Evolutionary conservation across 2,329 filamentous ascomycete species (phyloP).

Genomic region (Tympanopsis confertula): DNA sequence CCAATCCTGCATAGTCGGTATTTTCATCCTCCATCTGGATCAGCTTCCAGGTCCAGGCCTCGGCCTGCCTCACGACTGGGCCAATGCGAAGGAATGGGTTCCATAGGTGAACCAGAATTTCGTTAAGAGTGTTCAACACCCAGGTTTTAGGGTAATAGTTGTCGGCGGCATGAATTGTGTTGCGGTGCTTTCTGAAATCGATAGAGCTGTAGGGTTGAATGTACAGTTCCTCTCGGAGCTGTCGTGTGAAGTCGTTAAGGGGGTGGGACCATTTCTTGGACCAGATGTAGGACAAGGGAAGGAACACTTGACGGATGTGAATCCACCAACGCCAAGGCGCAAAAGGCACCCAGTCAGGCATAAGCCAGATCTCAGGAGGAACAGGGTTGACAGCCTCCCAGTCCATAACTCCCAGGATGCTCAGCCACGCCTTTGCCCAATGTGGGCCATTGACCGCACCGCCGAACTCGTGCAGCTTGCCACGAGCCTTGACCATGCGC

Average conservation of each 20-base stretch:
- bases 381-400: conserved; percentile 61
- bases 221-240: conserved; percentile 50
- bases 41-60: conserved; percentile 50
- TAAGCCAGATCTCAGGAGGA: conserved; percentile 55
- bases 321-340: conserved; percentile 61
- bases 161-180: conserved; percentile 48
- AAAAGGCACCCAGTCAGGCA: conserved; percentile 52
- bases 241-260: conserved; percentile 39
- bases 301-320: conserved; percentile 56
- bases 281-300: conserved; percentile 56
- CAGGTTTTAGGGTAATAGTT: conserved; percentile 55
- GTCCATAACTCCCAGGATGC: conserved; percentile 46
- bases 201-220: conserved; percentile 49
- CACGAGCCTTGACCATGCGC: conserved; percentile 48
- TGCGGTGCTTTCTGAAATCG: conserved; percentile 44
- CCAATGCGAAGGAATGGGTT: conserved; percentile 41
- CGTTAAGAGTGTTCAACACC: conserved; percentile 47
- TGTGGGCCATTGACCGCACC: conserved; percentile 54
- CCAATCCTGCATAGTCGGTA: conserved; percentile 50
- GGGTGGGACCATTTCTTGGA: conserved; percentile 49
- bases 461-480: conserved; percentile 46
- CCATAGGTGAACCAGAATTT: conserved; percentile 41
- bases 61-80: conserved; percentile 39
- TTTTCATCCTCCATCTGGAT: conserved; percentile 56
- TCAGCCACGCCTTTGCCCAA: conserved; percentile 60